Base-by-base conservation (phyloP, 2,329 filamentous ascomycete species). In the Penicillium polonicum region DNA sequence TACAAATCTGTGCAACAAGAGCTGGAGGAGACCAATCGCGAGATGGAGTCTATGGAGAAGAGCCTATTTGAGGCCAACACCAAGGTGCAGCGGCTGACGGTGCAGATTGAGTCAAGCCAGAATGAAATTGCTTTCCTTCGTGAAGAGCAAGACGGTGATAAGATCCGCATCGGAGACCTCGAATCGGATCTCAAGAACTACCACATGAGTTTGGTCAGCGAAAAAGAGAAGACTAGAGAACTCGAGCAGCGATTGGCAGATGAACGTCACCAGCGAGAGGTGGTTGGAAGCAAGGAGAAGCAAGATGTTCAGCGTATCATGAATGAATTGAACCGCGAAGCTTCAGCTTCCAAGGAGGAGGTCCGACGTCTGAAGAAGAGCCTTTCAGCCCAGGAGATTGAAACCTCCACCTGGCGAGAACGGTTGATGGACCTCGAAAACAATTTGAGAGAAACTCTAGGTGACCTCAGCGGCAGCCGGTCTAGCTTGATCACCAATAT, bases 61-160 rank as follows among this genome's bases (percentile, higher is more conserved):
- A 90, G 90, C 71, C 84, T 97, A 17, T 83, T 88, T 41, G 93
- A 97, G 70, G 82, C 91, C 7, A 93, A 93, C 70, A 86, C 89
- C 66, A 97, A 97, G 80, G 88, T 89, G 48, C 89, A 96, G 68
- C 86, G 92, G 52, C 82, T 97, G 3, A 88, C 89, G 4, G 91
- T 99, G 33, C 92, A 97, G 70, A 88, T 93, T 63, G 94, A 99
- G 75, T 96, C 91, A 5, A 88, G 89, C 56, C 93, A 97, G 68
- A 88, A 88, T 58, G 94, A 99, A 74, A 95, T 97, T 75, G 88
- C 90, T 1, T 99, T 99, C 82, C 76, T 99, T 50, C 88, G 94
- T 2, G 94, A 99, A 72, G 94, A 99, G 78, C 94, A 99, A 74
- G 94, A 99, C 75, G 86, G 85, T 19, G 94, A 99, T 79, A 99